phyloP scores from a whole-genome alignment of 768 basidiomycete genomes.

The Lanmaoa rubissima region DNA sequence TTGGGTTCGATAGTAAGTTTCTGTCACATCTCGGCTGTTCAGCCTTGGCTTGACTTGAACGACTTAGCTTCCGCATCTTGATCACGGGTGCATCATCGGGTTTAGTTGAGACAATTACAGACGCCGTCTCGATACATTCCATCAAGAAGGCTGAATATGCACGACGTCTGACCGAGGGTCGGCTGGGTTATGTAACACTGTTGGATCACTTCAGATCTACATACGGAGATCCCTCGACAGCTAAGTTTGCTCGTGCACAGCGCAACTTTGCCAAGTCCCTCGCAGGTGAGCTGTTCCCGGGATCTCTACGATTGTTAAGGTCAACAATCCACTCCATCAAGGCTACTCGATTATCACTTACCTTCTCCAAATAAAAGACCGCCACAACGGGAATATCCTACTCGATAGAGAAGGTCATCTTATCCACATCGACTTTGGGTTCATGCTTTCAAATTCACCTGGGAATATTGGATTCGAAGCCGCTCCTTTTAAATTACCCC shows the following conservation, averaged over 20 bases:
- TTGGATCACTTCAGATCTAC: conserved; percentile 90
- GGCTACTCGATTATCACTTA: conserved; percentile 97
- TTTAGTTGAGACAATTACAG: conserved; percentile 96
- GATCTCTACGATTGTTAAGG: neutral
- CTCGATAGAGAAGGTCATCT: conserved; percentile 93
- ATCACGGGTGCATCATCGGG: conserved; percentile 94
- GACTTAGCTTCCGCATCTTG: conserved; percentile 84
- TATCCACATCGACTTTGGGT: conserved; percentile 98
- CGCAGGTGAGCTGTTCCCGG: conserved; percentile 49
- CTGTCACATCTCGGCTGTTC: neutral
- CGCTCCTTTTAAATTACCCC: conserved; percentile 95
- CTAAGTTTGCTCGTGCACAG: conserved; percentile 87
- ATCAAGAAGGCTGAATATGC: conserved; percentile 99
- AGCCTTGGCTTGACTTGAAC: neutral
- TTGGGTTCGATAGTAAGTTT: conserved; percentile 87
- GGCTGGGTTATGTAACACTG: conserved; percentile 83
- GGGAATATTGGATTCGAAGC: conserved; percentile 98
- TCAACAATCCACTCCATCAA: conserved; percentile 21
- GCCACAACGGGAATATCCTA: conserved; percentile 98
- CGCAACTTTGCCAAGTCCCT: conserved; percentile 92
- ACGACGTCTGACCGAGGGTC: conserved; percentile 74
- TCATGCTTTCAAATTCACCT: conserved; percentile 95
- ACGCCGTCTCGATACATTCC: conserved; percentile 97
- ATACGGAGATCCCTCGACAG: conserved; percentile 85
- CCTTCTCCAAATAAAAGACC: conserved; percentile 95